A percentile compares a stretch with the other conserved stretches of the same genome.
These are phyloP conservation scores for Hondaea fermentalgiana DNA, from an alignment of 108 stramenopile genomes.

Conservation along the genomic window DNA sequence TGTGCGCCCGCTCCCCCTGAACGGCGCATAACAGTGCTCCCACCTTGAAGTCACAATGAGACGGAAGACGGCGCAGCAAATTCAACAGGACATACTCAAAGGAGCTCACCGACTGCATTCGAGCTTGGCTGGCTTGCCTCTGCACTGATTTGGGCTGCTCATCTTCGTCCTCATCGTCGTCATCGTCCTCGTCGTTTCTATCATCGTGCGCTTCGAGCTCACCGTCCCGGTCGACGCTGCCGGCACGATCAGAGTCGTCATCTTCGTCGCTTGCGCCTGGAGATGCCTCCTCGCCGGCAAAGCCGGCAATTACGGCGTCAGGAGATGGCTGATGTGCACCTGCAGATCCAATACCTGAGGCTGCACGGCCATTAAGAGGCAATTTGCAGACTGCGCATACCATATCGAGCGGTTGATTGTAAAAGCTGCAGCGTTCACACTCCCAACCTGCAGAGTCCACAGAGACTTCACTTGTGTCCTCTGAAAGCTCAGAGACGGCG, in stretches of 20 bases:
- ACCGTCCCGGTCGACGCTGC: background rate
- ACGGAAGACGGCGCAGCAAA: background rate
- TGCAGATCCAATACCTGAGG: too few species aligned
- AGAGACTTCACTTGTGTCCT: background rate
- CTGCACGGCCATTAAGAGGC: background rate
- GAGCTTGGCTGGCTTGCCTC: too few species aligned
- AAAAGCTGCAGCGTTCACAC: background rate
- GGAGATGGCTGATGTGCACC: background rate
- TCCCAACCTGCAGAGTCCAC: background rate
- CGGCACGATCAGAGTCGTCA: background rate
- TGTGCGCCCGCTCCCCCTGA: background rate
- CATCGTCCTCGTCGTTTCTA: background rate
- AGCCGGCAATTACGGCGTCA: background rate
- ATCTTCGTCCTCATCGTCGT: background rate
- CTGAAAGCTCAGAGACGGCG: background rate
- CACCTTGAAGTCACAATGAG: background rate
- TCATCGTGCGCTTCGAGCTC: background rate
- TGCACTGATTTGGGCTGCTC: background rate
- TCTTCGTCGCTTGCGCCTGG: background rate
- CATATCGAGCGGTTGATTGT: background rate
- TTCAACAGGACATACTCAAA: background rate
- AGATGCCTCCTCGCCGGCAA: background rate
- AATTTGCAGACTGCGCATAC: background rate
- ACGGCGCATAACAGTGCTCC: background rate
- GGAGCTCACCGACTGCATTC: too few species aligned